phyloP scores from a whole-genome alignment of 2,329 filamentous ascomycete species.

The Lachnellula cervina region DNA sequence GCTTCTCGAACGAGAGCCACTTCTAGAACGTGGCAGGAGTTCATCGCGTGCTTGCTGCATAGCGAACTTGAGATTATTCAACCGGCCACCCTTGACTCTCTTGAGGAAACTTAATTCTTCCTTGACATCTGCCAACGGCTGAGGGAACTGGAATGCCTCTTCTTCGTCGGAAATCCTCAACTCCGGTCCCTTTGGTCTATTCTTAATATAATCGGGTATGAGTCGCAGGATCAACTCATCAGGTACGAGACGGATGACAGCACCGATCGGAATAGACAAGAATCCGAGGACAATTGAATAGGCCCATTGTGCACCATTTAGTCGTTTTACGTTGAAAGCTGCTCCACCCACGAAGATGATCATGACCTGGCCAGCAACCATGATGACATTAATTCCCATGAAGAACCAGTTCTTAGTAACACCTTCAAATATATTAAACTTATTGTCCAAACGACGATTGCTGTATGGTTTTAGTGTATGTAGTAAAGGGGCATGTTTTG shows the following conservation, averaged over 20 bases:
- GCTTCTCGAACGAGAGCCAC: conserved; percentile 58
- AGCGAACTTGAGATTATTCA: conserved; percentile 77
- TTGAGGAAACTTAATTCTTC: conserved; percentile 79
- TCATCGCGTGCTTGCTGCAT: conserved; percentile 70
- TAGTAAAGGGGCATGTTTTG: conserved; percentile 15
- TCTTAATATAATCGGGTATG: conserved; percentile 29
- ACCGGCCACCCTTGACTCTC: conserved; percentile 72
- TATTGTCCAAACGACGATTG: conserved; percentile 90
- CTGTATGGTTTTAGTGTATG: conserved; percentile 35
- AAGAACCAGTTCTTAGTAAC: conserved; percentile 85
- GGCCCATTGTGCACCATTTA: conserved; percentile 77
- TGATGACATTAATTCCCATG: conserved; percentile 75
- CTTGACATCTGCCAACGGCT: conserved; percentile 67
- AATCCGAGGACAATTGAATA: conserved; percentile 79
- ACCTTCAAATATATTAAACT: conserved; percentile 92
- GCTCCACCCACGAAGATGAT: conserved; percentile 83
- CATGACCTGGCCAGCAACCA: conserved; percentile 83
- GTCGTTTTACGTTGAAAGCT: conserved; percentile 61
- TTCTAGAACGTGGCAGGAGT: conserved; percentile 57
- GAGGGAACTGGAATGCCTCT: conserved; percentile 61
- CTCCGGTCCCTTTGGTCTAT: conserved; percentile 29
- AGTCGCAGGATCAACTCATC: conserved; percentile 45
- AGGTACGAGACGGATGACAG: conserved; percentile 76
- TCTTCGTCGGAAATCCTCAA: conserved; percentile 63
- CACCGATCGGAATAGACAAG: conserved; percentile 79